Conservation (phyloP, 2,329 filamentous ascomycete genomes). For the Penicillium sp. region DNA sequence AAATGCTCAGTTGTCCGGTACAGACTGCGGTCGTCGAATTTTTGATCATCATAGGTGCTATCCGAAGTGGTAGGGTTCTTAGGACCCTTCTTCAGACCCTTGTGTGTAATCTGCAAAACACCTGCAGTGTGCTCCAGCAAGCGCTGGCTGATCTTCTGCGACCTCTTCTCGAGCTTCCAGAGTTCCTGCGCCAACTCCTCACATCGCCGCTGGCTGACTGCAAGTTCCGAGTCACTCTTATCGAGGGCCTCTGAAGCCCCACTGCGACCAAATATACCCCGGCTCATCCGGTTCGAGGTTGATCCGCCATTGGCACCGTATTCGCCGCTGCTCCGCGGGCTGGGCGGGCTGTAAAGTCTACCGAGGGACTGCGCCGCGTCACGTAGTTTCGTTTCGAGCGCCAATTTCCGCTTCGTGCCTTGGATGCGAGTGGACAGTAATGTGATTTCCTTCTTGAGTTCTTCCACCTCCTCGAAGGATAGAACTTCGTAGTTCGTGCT, state of each 20-base stretch:
- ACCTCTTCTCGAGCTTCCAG: slow-evolving; percentile 72
- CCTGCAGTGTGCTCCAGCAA: slow-evolving; percentile 89
- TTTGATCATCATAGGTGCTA: slow-evolving; percentile 67
- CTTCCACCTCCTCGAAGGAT: slow-evolving; percentile 87
- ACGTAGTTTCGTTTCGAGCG: slow-evolving; percentile 88
- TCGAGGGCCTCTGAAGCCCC: slow-evolving; percentile 38
- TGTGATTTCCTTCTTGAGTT: slow-evolving; percentile 81
- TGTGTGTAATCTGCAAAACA: slow-evolving; percentile 86
- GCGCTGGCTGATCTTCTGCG: slow-evolving; percentile 71
- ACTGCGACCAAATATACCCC: slow-evolving; percentile 51
- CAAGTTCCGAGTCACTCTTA: slow-evolving; percentile 71
- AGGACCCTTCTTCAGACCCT: slow-evolving; percentile 63
- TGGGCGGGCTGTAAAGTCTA: slow-evolving; percentile 70
- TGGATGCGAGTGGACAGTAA: slow-evolving; percentile 74
- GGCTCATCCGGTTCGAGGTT: slow-evolving; percentile 51
- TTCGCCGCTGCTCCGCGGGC: slow-evolving; percentile 52
- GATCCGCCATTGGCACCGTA: slow-evolving; percentile 23
- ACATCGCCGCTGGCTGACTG: slow-evolving; percentile 73
- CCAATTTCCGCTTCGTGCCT: slow-evolving; percentile 76
- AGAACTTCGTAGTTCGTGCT: slow-evolving; percentile 82
- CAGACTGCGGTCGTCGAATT: slow-evolving; percentile 75
- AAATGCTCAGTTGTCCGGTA: slow-evolving; percentile 69
- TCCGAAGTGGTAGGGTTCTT: slow-evolving; percentile 64
- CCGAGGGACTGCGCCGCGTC: slow-evolving; percentile 88
- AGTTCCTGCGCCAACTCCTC: slow-evolving; percentile 81